Base-by-base conservation (phyloP, 768 basidiomycete species). In the Lactarius hatsudake region DNA sequence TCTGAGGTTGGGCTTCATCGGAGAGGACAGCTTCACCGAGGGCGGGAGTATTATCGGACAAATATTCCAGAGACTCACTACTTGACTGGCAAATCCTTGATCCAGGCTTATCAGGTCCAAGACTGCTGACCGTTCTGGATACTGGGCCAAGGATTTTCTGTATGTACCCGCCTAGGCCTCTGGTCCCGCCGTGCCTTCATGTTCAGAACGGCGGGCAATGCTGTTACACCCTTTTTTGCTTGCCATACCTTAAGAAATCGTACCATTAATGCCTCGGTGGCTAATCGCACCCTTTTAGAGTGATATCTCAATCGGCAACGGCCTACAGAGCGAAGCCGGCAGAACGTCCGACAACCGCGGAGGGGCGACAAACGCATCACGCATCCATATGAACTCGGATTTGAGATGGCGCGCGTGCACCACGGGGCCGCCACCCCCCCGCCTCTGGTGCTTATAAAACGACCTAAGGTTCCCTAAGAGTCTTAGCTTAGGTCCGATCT, bases 261-360 rank as follows among this genome's bases (percentile, higher is more conserved):
- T 48, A 56, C 43, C 38, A 56, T 60, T 55, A 45, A 42, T 62
- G 61, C 45, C 17, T 51, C 18, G 32, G 26, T 54, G 61, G 65
- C 66, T 55, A 45, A 62, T 62, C 18, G 48, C 38, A 20, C 56
- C 57, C 57, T 60, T 66, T 59, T 48, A 62, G 48, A 62, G 58
- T 66, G 65, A 54, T 61, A 59, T 67, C 48, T 20, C 48, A 45
- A 34, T 59, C 51, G 61, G 60, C 57, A 53, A 53, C 61, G 55
- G 51, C 20, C 57, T 54, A 15, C 30, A 55, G 12, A 9, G 28
- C 56, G 45, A 69, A 69, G 68, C 61, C 61, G 68, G 58, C 42
- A 62, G 65, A 54, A 68, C 53, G 40, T 69, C 68, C 68, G 68
- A 67, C 65, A n/a, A 69, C 61, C 61, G 60, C 68, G 68, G 68